Evolutionary conservation across 1,284 basidiomycete species (phyloP), one percentile per base, ranked within the genome.

Genomic region (Apiotrichum porosum): DNA sequence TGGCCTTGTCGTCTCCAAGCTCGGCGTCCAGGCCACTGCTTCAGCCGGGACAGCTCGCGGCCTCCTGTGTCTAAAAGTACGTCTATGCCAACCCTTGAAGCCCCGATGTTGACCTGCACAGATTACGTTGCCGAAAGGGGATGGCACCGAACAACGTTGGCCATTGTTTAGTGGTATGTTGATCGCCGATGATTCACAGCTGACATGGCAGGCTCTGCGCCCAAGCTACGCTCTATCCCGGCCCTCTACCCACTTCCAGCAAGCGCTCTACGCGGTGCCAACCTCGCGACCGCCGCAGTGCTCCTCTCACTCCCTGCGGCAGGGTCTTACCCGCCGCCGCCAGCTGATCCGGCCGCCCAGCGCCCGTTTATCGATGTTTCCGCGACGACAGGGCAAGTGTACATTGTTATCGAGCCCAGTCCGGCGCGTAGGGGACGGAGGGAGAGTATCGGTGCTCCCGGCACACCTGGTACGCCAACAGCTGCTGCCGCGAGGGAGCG

Each of bases 41-140:
- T 33, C 48, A 2, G 58, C 49, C 13, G 57, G 60, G 15, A 23
- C 38, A 9, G 62, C 64, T 4, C 42, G 32, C 12, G 65, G 62
- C 3, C 26, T 67, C 22, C 26, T 70, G 13, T 68, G 63, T 47
- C 51, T 70, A 21, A 68, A 68, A 52, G 68, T 68, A 30, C 34
- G 59, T 39, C 26, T 28, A 6, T 28, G 26, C 26, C 6, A 28
- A 12, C 8, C 12, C 8, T 12, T 28, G 26, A 18, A 51, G 28
- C 15, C 3, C n/a, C n/a, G n/a, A n/a, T n/a, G n/a, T n/a, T n/a
- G n/a, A n/a, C n/a, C n/a, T n/a, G n/a, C n/a, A n/a, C 38, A 64
- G 64, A 56, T 69, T 9, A 65, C 65, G 1, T 37, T 69, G 14
- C 63, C 66, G 0, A 35, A 43, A 17, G 24, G 39, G 10, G 62